Percentiles rank a stretch among this genome's conserved stretches.
Evolutionary conservation across 768 basidiomycete species (phyloP).

Genomic region (Coprinellus aureogranulatus): DNA sequence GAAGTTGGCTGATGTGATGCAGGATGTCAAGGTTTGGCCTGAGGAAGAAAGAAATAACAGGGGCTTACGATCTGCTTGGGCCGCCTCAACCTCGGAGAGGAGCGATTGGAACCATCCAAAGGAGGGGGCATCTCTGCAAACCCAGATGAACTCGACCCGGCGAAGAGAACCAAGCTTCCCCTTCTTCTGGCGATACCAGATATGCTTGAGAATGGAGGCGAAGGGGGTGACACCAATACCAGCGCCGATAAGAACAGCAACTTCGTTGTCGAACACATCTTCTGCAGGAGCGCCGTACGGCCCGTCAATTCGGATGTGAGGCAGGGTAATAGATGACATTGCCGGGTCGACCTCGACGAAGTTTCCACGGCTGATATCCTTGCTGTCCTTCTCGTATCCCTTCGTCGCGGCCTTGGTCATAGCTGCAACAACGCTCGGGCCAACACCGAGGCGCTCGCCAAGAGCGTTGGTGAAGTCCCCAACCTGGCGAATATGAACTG

Average conservation of each 20-base stretch:
- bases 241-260: slow-evolving; percentile 88
- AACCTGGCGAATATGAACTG: slow-evolving; percentile 90
- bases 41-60: background rate
- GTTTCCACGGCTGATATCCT: slow-evolving; percentile 59
- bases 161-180: slow-evolving; percentile 76
- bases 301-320: slow-evolving; percentile 77
- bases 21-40: too few relatives aligned
- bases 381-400: slow-evolving; percentile 64
- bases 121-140: slow-evolving; percentile 91
- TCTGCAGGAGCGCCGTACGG: slow-evolving; percentile 93
- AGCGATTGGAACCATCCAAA: slow-evolving; percentile 96
- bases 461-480: slow-evolving; percentile 85
- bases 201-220: slow-evolving; percentile 91
- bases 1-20: slow-evolving; percentile 69
- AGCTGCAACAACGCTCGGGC: slow-evolving; percentile 69
- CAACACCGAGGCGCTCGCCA: slow-evolving; percentile 82
- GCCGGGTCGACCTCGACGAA: slow-evolving; percentile 74
- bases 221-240: slow-evolving; percentile 97
- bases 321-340: slow-evolving; percentile 52
- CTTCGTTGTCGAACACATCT: slow-evolving; percentile 82
- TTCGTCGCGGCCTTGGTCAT: slow-evolving; percentile 81
- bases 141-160: slow-evolving; percentile 94
- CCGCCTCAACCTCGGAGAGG: slow-evolving; percentile 82
- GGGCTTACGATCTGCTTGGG: slow-evolving; percentile 86
- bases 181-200: slow-evolving; percentile 88